phyloP scores from a whole-genome alignment of 257 asterid genomes.

The Jacaranda mimosifolia region DNA sequence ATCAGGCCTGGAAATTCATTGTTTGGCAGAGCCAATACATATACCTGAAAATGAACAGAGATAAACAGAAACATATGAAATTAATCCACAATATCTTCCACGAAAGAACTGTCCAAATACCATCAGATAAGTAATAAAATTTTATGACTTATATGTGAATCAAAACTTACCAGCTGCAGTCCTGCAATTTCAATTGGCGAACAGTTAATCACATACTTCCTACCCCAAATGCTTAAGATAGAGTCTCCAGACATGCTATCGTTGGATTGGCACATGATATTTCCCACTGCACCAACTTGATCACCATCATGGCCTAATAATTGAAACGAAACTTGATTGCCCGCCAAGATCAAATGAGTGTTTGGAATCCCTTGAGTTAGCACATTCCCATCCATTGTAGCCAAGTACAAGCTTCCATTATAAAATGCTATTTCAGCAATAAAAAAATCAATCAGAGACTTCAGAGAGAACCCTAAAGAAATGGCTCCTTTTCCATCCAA shows the following conservation, averaged over 20 bases:
- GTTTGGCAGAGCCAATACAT: conserved; percentile 49
- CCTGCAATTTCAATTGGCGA: conserved; percentile 53
- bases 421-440: conserved; percentile 20
- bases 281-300: conserved; percentile 40
- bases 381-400: conserved; percentile 53
- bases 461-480: conserved; percentile 54
- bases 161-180: conserved; percentile 50
- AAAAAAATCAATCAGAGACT: conserved; percentile 43
- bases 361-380: conserved; percentile 47
- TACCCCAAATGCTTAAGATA: conserved; percentile 41
- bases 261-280: conserved; percentile 41
- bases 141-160: not conserved
- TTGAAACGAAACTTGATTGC: conserved; percentile 40
- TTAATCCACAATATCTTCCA: too few species aligned
- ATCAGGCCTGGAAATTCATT: conserved; percentile 28
- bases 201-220: conserved; percentile 47
- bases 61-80: not conserved
- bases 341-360: conserved; percentile 37
- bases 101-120: too few species aligned
- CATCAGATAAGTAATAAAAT: too few species aligned
- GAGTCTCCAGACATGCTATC: conserved; percentile 10
- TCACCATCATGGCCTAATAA: conserved; percentile 32
- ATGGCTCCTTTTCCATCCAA: conserved; percentile 45
- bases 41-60: conserved; percentile 46
- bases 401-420: conserved; percentile 58